Base-by-base conservation (phyloP, 2,329 filamentous ascomycete species). In the Hymenoscyphus albidus region DNA sequence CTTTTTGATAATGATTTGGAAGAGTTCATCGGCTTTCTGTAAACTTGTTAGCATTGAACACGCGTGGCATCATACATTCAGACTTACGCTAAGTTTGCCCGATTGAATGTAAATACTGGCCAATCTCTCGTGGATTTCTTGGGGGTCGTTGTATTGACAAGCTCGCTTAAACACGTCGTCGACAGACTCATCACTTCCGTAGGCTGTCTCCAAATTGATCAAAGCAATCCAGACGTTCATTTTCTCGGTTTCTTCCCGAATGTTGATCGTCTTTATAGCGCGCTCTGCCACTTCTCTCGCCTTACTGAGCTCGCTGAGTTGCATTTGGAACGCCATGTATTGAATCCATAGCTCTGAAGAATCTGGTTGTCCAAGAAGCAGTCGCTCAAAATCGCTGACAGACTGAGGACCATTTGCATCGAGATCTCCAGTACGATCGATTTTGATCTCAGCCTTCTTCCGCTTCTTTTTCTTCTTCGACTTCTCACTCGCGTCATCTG, bases 241-340 rank as follows among this genome's bases (percentile, higher is more conserved):
- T 79, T 97, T 97, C 78, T 97, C 95, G 2, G 88, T 87, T 76
- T 97, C 91, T 76, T 97, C 93, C 32, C 91, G 87, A 67, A 96
- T 92, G 77, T 92, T 91, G 80, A 99, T 98, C 16, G 90, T 96
- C 74, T 89, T 88, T 68, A 98, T 85, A 18, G 95, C 95, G 67
- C 95, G 90, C 78, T 97, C 91, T 1, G 92, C 93, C 65, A 97
- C 89, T 69, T 94, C 90, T 59, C 94, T 88, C 13, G 95, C 93
- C 78, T 93, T 95, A 67, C 89, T 87, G 22, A 96, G 83, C 78
- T 99, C 95, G 74, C 92, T 92, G 61, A 96, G 85, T 75, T 96
- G 90, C 77, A 97, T 88, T 78, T 98, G 92, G 84, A 96, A 96
- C n/a, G 93, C 93, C 92, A 99, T 98, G 80, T 99, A 99, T 70